Percentiles rank a stretch among this genome's conserved stretches.
phyloP scores from a whole-genome alignment of 2,329 filamentous ascomycete genomes.

The Pestalotiopsis sp. region DNA sequence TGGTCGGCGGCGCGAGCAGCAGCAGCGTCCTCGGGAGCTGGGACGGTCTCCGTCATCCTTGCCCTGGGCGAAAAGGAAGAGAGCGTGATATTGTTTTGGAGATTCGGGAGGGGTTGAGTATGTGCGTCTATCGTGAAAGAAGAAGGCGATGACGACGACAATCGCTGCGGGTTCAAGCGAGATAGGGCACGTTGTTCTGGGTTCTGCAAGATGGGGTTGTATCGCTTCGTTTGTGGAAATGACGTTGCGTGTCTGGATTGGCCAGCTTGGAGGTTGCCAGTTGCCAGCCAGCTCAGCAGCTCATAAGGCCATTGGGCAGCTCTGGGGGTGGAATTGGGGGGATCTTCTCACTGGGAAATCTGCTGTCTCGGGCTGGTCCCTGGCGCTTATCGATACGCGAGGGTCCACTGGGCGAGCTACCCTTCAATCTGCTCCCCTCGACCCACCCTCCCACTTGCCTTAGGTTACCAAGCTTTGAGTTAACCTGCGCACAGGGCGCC shows the following conservation, averaged over 20 bases:
- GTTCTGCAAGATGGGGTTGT: background rate
- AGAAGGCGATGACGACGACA: background rate
- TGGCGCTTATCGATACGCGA: background rate
- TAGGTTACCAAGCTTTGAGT: background rate
- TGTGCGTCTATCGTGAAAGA: background rate
- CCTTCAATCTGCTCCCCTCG: background rate
- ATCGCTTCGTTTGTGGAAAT: constrained; percentile 2
- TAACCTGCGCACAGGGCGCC: background rate
- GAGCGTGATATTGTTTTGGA: background rate
- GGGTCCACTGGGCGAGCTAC: background rate
- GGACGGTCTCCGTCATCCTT: constrained; percentile 29
- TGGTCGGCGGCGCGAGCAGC: constrained; percentile 62
- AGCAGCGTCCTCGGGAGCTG: constrained; percentile 46
- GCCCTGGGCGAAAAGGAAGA: background rate
- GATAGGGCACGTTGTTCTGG: background rate
- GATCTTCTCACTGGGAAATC: background rate
- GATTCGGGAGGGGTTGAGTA: background rate
- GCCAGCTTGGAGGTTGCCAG: background rate
- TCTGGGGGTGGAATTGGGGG: background rate
- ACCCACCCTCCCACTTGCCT: background rate
- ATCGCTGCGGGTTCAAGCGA: background rate
- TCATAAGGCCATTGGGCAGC: background rate
- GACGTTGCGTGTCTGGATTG: constrained; percentile 7
- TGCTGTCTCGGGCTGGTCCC: background rate
- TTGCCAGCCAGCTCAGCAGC: background rate